Base-by-base conservation (phyloP, 2,329 filamentous ascomycete species). In the Aureobasidium sp. region DNA sequence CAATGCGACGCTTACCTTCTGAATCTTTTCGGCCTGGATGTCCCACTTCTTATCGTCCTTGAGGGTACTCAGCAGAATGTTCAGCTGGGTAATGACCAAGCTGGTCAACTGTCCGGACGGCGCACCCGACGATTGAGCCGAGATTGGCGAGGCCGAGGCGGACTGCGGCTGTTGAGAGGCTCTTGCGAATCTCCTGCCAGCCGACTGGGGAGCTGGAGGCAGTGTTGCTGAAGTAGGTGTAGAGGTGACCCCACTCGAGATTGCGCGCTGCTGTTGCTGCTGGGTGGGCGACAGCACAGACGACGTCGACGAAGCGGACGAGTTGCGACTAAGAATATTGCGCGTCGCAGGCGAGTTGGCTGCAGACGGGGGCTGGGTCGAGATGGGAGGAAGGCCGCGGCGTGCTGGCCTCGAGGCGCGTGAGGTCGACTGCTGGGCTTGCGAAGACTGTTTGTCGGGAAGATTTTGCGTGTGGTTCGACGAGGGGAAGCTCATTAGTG, bases 1-100 rank as follows among this genome's bases (percentile, higher is more conserved):
- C 14, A 8, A 44, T n/a, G 25, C 22, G 42, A 37, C 48, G 68
- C 83, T 73, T 80, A 95, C 91, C 84, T 95, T 96, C 76, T 87
- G 87, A 71, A 99, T 88, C 79, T 96, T 92, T 71, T 95, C 90
- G 72, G 87, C 87, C 78, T 96, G 92, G 68, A 87, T 82, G 75
- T 96, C 91, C 88, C 90, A 96, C 89, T 95, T 96, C 78, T 91
- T 91, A 75, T 96, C 93, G 79, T 97, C 91, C 76, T 94, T 97
- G 73, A 97, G 88, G 37, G 91, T 91, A 78, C 92, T 94, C 67
- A 99, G 83, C 63, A 99, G 84, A 67, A 99, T 86, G 78, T 94
- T 96, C 68, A 97, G 87, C 80, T 99, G 94, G 67, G 94, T 91
- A 71, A 96, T 87, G 70, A 94, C 91, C 75, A 99, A 94, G 78